These are phyloP conservation scores for Trametes elegans DNA, from an alignment of 768 basidiomycete genomes.

Conservation along the genomic window DNA sequence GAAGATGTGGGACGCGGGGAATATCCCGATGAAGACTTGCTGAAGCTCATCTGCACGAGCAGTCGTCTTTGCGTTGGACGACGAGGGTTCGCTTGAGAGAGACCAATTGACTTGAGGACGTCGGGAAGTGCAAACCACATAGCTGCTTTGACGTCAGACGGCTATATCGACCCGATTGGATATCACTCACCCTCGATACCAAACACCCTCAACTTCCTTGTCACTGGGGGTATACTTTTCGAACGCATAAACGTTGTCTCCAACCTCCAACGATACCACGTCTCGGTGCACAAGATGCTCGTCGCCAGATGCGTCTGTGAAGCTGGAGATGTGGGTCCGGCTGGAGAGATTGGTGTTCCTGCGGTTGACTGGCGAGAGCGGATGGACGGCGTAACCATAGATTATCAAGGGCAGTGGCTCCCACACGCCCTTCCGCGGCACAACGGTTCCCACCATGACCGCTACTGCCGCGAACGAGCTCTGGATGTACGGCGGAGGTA, in stretches of 20 bases:
- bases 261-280: slow-evolving; percentile 86
- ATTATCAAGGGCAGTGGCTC: slow-evolving; percentile 70
- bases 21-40: slow-evolving; percentile 92
- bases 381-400: slow-evolving; percentile 91
- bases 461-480: no score
- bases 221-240: slow-evolving; percentile 79
- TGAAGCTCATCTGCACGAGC: slow-evolving; percentile 72
- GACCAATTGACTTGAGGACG: slow-evolving; percentile 71
- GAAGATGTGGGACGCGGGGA: slow-evolving; percentile 86
- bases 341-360: slow-evolving; percentile 66
- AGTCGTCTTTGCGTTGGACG: slow-evolving; percentile 43
- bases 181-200: slow-evolving; percentile 89
- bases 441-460: slow-evolving; percentile 16
- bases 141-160: slow-evolving; percentile 43
- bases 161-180: background rate
- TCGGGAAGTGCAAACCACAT: slow-evolving; percentile 82
- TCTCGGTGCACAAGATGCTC: slow-evolving; percentile 67
- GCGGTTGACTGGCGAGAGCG: slow-evolving; percentile 65
- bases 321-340: slow-evolving; percentile 57
- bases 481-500: no score
- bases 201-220: slow-evolving; percentile 75
- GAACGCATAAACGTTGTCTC: slow-evolving; percentile 96
- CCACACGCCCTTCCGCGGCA: slow-evolving; percentile 45
- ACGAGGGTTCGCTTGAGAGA: slow-evolving; percentile 54
- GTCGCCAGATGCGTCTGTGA: slow-evolving; percentile 58